A percentile compares a stretch with the other conserved stretches of the same genome.
These are phyloP conservation scores for Colletotrichum sublineola DNA, from an alignment of 2,329 filamentous ascomycete genomes.

Conservation along the genomic window DNA sequence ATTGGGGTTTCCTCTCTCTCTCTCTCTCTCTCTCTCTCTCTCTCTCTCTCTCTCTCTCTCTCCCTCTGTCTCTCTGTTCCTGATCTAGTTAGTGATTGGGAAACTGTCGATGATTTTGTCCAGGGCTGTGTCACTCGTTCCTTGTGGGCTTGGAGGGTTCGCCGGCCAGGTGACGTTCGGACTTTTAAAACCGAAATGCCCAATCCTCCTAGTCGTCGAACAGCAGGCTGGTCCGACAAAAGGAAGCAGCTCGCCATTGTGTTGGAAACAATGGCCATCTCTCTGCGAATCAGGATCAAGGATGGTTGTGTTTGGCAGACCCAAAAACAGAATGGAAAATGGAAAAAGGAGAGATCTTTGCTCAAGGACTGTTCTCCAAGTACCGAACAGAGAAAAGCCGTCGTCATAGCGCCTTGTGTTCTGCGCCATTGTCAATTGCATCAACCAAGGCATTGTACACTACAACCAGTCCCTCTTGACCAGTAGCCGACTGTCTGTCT, in stretches of 20 bases:
- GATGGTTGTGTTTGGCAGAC: neutral
- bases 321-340: too few relatives aligned
- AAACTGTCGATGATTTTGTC: neutral
- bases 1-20: neutral
- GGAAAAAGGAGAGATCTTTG: too few relatives aligned
- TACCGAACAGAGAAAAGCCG: neutral
- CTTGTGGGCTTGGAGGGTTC: neutral
- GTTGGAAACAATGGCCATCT: too few relatives aligned
- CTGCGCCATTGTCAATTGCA: neutral
- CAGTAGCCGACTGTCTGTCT: too few relatives aligned
- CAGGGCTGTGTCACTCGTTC: neutral
- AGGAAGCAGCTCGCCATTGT: neutral
- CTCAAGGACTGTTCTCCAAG: neutral
- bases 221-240: neutral
- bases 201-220: neutral
- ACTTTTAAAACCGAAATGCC: neutral
- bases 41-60: neutral
- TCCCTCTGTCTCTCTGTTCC: neutral
- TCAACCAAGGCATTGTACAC: neutral
- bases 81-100: neutral
- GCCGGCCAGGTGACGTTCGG: neutral
- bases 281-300: neutral
- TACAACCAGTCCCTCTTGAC: neutral
- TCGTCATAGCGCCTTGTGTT: neutral
- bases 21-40: neutral